These are phyloP conservation scores for Bremia lactucae DNA, from an alignment of 352 stramenopile species.

Conservation along the genomic window DNA sequence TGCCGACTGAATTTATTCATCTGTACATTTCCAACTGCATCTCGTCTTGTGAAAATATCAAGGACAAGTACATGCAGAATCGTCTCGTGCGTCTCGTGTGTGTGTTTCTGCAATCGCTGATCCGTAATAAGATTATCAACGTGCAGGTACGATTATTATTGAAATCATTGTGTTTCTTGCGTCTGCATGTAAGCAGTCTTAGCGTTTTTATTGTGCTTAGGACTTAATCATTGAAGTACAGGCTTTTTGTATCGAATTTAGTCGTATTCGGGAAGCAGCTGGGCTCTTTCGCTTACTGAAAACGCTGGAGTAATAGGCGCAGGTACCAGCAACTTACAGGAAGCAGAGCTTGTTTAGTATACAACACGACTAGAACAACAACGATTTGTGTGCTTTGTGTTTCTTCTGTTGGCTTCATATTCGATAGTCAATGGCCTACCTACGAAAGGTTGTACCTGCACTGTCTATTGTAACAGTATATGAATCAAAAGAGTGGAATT, in stretches of 20 bases:
- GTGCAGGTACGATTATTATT: slow-evolving; percentile 78
- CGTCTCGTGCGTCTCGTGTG: slow-evolving; percentile 95
- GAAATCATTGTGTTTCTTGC: neutral
- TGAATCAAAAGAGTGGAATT: slow-evolving; percentile 51
- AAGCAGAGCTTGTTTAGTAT: slow-evolving; percentile 12
- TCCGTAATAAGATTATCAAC: slow-evolving; percentile 98
- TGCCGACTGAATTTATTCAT: slow-evolving; percentile 97
- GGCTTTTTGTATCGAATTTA: slow-evolving; percentile 99
- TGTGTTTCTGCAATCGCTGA: slow-evolving; percentile 96
- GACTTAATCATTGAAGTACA: slow-evolving; percentile 98
- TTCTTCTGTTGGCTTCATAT: too few relatives aligned
- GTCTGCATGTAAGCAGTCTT: slow-evolving; percentile 18
- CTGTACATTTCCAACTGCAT: slow-evolving; percentile 99
- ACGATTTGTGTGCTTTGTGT: too few relatives aligned
- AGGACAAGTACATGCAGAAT: slow-evolving; percentile 97
- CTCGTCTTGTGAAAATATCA: slow-evolving; percentile 96
- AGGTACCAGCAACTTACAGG: slow-evolving; percentile 18
- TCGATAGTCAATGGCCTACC: too few relatives aligned
- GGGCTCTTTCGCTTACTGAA: slow-evolving; percentile 96
- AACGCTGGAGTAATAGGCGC: slow-evolving; percentile 83
- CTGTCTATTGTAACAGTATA: neutral
- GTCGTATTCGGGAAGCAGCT: slow-evolving; percentile 93
- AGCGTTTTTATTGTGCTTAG: slow-evolving; percentile 23
- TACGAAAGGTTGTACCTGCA: too few relatives aligned
- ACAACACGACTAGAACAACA: slow-evolving; percentile 12